Evolutionary conservation across 805 yeast genomes (phyloP).

Genomic region (Wickerhamiella australiensis): DNA sequence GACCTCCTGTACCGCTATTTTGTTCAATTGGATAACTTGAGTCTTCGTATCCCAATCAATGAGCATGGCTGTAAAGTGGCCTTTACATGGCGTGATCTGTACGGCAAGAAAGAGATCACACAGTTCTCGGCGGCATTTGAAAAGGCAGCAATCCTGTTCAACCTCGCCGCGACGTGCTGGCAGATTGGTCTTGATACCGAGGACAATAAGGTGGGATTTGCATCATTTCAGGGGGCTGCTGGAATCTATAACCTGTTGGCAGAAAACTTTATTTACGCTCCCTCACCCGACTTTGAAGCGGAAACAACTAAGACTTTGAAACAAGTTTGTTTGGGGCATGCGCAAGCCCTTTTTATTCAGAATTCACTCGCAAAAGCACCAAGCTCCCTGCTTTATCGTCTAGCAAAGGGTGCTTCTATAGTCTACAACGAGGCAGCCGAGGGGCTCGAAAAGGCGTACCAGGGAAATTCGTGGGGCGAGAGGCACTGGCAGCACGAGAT

Average conservation of each 20-base stretch:
- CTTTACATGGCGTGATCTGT: constrained; percentile 75
- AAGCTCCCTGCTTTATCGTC: constrained; percentile 59
- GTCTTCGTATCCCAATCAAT: constrained; percentile 58
- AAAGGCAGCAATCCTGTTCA: constrained; percentile 73
- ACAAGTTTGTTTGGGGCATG: constrained; percentile 67
- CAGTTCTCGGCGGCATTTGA: constrained; percentile 80
- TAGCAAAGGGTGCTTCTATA: constrained; percentile 50
- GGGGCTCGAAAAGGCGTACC: constrained; percentile 27
- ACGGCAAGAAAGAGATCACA: constrained; percentile 33
- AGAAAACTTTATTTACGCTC: constrained; percentile 80
- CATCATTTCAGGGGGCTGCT: constrained; percentile 58
- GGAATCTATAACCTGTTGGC: constrained; percentile 62
- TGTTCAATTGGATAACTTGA: constrained; percentile 69
- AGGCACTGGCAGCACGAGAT: constrained; percentile 41
- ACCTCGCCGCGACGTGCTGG: constrained; percentile 54
- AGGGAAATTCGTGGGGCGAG: constrained; percentile 33
- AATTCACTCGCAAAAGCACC: constrained; percentile 43
- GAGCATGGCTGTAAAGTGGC: constrained; percentile 42
- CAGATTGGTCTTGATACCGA: constrained; percentile 31
- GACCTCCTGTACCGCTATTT: constrained; percentile 56
- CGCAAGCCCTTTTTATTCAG: constrained; percentile 70
- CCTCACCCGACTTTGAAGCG: constrained; percentile 62
- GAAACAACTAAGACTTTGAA: constrained; percentile 53
- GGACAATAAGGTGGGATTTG: constrained; percentile 47
- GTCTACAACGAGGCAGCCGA: constrained; percentile 44